Evolutionary conservation across 2,329 filamentous ascomycete genomes (phyloP).

Genomic region (Neofusicoccum parvum): DNA sequence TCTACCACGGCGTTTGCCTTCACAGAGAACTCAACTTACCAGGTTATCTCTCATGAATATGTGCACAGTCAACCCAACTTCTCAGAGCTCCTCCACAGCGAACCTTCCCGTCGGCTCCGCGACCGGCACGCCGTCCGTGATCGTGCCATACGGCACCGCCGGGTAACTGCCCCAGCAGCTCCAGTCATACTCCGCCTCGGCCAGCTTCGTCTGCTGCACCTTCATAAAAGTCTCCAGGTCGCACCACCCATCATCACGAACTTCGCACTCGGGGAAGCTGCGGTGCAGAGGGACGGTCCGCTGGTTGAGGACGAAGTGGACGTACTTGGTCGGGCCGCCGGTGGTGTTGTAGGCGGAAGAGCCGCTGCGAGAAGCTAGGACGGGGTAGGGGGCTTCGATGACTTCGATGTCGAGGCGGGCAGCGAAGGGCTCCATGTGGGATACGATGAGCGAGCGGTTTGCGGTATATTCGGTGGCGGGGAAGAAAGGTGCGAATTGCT

Average conservation of each 20-base stretch:
- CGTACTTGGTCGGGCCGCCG: constrained; percentile 64
- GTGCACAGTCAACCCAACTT: too few species aligned
- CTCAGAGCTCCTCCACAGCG: neutral
- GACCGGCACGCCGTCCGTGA: constrained; percentile 54
- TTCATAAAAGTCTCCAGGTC: constrained; percentile 69
- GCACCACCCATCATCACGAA: constrained; percentile 74
- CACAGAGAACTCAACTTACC: too few species aligned
- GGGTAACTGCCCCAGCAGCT: constrained; percentile 66
- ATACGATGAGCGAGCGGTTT: constrained; percentile 64
- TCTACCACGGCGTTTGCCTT: too few species aligned
- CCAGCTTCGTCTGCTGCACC: constrained; percentile 61
- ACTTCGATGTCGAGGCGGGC: constrained; percentile 74
- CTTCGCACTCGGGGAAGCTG: constrained; percentile 67
- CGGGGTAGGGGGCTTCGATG: constrained; percentile 66
- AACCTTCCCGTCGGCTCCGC: neutral
- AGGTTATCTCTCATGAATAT: too few species aligned
- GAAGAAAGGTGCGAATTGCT: constrained; percentile 63
- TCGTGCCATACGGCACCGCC: constrained; percentile 49
- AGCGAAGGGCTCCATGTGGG: constrained; percentile 71
- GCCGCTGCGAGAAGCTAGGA: constrained; percentile 46
- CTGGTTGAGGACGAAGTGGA: constrained; percentile 76
- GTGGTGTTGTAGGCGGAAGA: constrained; percentile 23
- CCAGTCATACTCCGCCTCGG: constrained; percentile 63
- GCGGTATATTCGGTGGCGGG: constrained; percentile 57
- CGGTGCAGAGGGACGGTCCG: constrained; percentile 69